Conservation (phyloP, 140 eudicot genomes). For the Stevia rebaudiana region DNA sequence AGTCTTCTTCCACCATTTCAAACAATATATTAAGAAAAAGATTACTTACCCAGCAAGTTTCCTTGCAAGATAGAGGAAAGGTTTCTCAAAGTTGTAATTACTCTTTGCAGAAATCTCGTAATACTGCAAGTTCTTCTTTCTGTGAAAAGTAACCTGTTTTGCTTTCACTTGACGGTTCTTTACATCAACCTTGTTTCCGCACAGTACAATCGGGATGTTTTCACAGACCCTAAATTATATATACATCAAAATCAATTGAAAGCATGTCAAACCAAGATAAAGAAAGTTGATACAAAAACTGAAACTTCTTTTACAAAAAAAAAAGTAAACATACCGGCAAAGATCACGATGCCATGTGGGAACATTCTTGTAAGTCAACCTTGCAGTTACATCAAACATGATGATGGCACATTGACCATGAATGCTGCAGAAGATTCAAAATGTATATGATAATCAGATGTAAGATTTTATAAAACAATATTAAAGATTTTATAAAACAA, state of each 20-base stretch:
- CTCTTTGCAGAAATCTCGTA: constrained; percentile 60
- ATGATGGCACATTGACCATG: constrained; percentile 62
- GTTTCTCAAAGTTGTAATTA: constrained; percentile 57
- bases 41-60: constrained; percentile 45
- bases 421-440: constrained; percentile 7
- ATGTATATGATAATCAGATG: too few species aligned
- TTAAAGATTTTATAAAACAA: too few species aligned
- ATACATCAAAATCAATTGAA: background rate
- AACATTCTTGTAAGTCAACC: constrained; percentile 52
- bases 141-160: constrained; percentile 56
- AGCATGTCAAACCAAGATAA: background rate
- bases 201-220: constrained; percentile 49
- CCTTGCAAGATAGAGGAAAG: constrained; percentile 50
- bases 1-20: too few species aligned
- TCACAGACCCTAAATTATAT: constrained; percentile 46
- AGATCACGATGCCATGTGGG: constrained; percentile 65
- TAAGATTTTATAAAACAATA: background rate
- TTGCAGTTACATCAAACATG: constrained; percentile 59
- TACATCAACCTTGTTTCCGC: constrained; percentile 62
- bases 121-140: constrained; percentile 61
- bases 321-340: constrained; percentile 29
- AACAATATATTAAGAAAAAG: too few species aligned
- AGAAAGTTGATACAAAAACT: background rate
- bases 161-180: constrained; percentile 59
- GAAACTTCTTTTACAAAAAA: too few species aligned